Evolutionary conservation across 305 asterid genomes (phyloP), one percentile per base, ranked within the genome.

Genomic region (Fraxinus sp.): DNA sequence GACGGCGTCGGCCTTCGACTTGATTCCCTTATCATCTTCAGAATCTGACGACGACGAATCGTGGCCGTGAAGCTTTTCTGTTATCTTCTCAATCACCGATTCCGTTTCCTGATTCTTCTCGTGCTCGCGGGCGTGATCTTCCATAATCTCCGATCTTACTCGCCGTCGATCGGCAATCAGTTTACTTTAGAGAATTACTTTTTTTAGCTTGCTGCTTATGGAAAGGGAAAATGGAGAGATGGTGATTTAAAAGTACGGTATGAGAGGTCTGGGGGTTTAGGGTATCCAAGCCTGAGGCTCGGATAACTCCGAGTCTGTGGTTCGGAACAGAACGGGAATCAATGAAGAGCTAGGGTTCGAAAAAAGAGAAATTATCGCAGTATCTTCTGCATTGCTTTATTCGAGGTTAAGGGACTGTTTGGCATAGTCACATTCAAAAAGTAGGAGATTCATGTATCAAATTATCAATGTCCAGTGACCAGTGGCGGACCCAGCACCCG

Each of bases 241-340:
- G 75, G 78, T 9, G 44, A 49, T 49, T 76, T 72, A 81, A 83
- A 79, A 64, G 20, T 32, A 37, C 32, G 18, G 39, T 39, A 14
- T 9, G 18, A 30, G 18, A 22, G 37, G 18, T 30, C 28, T 26
- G 35, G 75, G 18, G 73, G 16, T 64, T 64, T 64, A 64, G 73
- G 39, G 75, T 30, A 11, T 76, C 80, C 83, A 39, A 77, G 32
- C 79, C 86, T 83, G 18, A 77, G 86, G 78, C 73, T 86, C 83
- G 85, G 83, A 11, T 5, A 18, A 2, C 2, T 0, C 41, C 86
- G 84, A 83, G 22, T 83, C 88, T 1, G 32, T 10, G 89, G 81
- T 55, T 74, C 52, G 85, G 49, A 1, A 74, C 66, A 71, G 79
- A 70, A 78, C 86, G 82, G 77, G 71, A 79, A 64, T 76, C 84